phyloP scores from a whole-genome alignment of 441 rosid species.

The Flueggea neowawraea region DNA sequence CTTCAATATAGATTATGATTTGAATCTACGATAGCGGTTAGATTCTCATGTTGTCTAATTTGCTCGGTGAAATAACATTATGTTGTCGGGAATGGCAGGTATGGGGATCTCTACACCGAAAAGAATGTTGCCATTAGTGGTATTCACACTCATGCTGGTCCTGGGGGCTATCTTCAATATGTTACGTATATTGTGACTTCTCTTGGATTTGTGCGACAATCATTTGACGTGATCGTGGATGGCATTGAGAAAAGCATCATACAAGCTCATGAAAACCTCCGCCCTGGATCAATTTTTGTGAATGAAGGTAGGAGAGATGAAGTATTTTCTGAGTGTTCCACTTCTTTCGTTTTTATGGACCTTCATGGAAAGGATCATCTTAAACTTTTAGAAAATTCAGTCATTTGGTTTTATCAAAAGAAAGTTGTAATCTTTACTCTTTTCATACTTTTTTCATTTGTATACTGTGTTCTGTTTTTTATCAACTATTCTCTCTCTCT shows the following conservation, averaged over 20 bases:
- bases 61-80: too few relatives aligned
- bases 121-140: constrained; percentile 90
- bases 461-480: too few relatives aligned
- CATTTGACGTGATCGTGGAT: constrained; percentile 90
- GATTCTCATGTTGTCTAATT: not conserved
- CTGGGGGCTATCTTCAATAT: constrained; percentile 96
- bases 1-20: not conserved
- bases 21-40: not conserved
- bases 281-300: constrained; percentile 71
- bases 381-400: too few relatives aligned
- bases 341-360: too few relatives aligned
- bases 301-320: constrained; percentile 47
- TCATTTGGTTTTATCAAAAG: too few relatives aligned
- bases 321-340: not conserved
- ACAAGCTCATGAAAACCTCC: constrained; percentile 87
- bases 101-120: constrained; percentile 75
- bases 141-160: constrained; percentile 93
- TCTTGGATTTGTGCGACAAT: constrained; percentile 89
- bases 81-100: constrained; percentile 32
- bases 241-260: constrained; percentile 85
- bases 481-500: too few relatives aligned
- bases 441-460: too few relatives aligned
- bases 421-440: too few relatives aligned
- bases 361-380: too few relatives aligned
- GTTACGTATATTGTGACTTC: constrained; percentile 83